Percentiles rank a stretch among this genome's conserved stretches.
phyloP scores from a whole-genome alignment of 2,329 filamentous ascomycete species.

The Polytolypa hystricis region DNA sequence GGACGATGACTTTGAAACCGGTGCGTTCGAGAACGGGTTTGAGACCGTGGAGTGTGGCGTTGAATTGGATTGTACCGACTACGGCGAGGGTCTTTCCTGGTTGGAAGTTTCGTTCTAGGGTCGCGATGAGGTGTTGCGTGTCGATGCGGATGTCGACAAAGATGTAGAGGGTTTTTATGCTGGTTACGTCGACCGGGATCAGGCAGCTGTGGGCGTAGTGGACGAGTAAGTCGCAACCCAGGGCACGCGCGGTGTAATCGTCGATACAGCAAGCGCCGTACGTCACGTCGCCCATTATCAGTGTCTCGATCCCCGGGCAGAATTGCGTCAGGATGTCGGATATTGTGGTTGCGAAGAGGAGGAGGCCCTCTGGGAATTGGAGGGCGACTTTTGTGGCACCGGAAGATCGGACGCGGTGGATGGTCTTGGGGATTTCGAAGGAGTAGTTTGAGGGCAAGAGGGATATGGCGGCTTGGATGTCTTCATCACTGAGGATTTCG shows the following conservation, averaged over 20 bases:
- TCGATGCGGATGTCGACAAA: conserved; percentile 98
- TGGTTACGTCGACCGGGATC: conserved; percentile 90
- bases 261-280: conserved; percentile 98
- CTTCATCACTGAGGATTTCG: conserved; percentile 73
- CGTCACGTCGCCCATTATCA: conserved; percentile 99
- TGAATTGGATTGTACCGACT: conserved; percentile 97
- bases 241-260: conserved; percentile 87
- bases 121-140: conserved; percentile 72
- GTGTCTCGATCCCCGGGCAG: conserved; percentile 78
- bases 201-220: conserved; percentile 97
- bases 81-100: conserved; percentile 78
- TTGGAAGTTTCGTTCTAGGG: conserved; percentile 78
- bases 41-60: conserved; percentile 85
- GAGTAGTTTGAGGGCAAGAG: conserved; percentile 93
- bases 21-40: conserved; percentile 65
- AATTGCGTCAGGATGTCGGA: conserved; percentile 94
- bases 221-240: conserved; percentile 87
- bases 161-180: conserved; percentile 94
- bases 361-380: conserved; percentile 93
- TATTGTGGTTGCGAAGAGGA: conserved; percentile 93
- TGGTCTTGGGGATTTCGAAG: conserved; percentile 97
- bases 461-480: conserved; percentile 75
- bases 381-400: conserved; percentile 74
- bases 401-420: conserved; percentile 77
- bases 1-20: conserved; percentile 76